Conservation (phyloP, 352 stramenopile species). For the Phytophthora vignae region DNA sequence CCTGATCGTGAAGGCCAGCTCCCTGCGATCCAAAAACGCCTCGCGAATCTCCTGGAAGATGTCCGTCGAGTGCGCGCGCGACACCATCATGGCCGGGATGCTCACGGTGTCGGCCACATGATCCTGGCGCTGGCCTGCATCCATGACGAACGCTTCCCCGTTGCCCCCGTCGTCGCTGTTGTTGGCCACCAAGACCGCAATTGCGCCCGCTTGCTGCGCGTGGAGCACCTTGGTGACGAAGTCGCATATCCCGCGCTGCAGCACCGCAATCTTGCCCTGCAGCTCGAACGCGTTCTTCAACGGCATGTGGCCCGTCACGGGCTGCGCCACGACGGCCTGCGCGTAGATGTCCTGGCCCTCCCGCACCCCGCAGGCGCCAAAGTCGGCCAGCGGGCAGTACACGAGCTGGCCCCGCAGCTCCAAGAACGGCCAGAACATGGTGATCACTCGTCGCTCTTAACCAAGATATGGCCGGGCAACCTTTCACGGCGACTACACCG, state of each 20-base stretch:
- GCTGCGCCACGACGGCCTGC: slow-evolving; percentile 63
- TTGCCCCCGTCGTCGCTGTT: slow-evolving; percentile 25
- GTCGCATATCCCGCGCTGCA: slow-evolving; percentile 76
- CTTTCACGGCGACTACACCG: too few relatives aligned
- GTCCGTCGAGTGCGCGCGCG: slow-evolving; percentile 44
- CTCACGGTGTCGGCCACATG: slow-evolving; percentile 34
- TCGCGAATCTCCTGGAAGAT: slow-evolving; percentile 68
- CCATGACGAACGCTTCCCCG: slow-evolving; percentile 74
- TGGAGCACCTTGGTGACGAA: slow-evolving; percentile 83
- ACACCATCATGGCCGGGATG: slow-evolving; percentile 75
- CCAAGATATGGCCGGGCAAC: too few relatives aligned
- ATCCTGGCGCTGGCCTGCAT: slow-evolving; percentile 51
- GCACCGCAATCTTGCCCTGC: slow-evolving; percentile 64
- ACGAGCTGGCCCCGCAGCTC: slow-evolving; percentile 61
- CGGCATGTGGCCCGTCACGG: slow-evolving; percentile 55
- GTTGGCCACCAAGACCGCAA: slow-evolving; percentile 79
- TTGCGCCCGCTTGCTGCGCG: slow-evolving; percentile 68
- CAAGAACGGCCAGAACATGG: slow-evolving; percentile 78
- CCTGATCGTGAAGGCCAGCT: slow-evolving; percentile 57
- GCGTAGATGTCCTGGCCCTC: slow-evolving; percentile 64
- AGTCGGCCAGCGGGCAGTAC: slow-evolving; percentile 78
- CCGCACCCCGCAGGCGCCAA: slow-evolving; percentile 49
- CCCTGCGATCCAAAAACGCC: slow-evolving; percentile 50
- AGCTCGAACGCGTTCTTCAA: slow-evolving; percentile 61
- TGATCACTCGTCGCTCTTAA: slow-evolving; percentile 15